Conservation (phyloP, 805 yeast species). For the Ogataea nonfermentans region DNA sequence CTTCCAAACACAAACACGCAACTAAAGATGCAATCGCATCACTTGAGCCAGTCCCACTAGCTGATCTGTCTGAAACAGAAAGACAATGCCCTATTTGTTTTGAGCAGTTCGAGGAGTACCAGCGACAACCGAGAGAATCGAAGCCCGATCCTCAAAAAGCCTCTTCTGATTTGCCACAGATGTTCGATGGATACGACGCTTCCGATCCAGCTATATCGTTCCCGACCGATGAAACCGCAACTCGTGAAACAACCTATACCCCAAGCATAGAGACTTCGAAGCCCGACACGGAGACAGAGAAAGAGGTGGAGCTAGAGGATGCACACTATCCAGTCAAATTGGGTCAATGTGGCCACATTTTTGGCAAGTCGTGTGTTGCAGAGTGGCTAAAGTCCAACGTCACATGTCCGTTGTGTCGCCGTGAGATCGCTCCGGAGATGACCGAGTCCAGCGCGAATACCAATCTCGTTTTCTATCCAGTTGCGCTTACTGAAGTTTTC, state of each 20-base stretch:
- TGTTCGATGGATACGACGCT: constrained; percentile 20
- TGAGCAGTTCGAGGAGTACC: constrained; percentile 31
- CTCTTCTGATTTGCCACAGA: constrained; percentile 14
- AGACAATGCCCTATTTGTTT: constrained; percentile 43
- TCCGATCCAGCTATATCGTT: constrained; percentile 30
- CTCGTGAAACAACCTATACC: constrained; percentile 16
- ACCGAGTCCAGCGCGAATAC: constrained; percentile 14
- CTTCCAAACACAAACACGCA: constrained; percentile 26
- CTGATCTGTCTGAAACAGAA: constrained; percentile 33
- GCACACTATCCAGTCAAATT: constrained; percentile 63
- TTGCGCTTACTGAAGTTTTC: constrained; percentile 31
- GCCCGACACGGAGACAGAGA: neutral
- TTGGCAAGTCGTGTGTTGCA: constrained; percentile 75
- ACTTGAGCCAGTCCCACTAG: constrained; percentile 28
- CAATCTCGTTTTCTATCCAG: constrained; percentile 24
- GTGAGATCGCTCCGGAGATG: constrained; percentile 37
- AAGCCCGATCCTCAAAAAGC: neutral
- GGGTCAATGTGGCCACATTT: constrained; percentile 75
- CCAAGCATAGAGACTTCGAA: constrained; percentile 10
- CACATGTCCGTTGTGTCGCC: constrained; percentile 84
- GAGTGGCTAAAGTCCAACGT: constrained; percentile 73
- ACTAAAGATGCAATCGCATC: constrained; percentile 33
- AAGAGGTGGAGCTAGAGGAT: constrained; percentile 12
- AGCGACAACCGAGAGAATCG: neutral
- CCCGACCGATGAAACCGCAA: constrained; percentile 30